Conservation (phyloP, 805 yeast genomes). For the Saccharomycopsis olivae region DNA sequence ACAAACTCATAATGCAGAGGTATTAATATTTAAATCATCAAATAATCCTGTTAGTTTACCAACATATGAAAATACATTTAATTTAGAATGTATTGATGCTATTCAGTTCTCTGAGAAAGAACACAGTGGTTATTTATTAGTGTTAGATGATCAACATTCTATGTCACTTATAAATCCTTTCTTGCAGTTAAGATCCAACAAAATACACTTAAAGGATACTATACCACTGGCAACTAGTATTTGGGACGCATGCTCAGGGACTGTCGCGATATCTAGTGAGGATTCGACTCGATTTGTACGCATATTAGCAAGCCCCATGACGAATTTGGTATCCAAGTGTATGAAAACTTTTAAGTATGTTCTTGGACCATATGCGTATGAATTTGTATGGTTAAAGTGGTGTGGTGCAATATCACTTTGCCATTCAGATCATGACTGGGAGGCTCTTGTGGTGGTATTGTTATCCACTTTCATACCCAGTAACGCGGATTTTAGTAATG, state of each 20-base stretch:
- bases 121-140: slow-evolving; percentile 36
- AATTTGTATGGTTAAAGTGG: slow-evolving; percentile 56
- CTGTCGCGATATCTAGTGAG: background rate
- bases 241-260: background rate
- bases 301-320: slow-evolving; percentile 35
- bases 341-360: slow-evolving; percentile 41
- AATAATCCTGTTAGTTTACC: slow-evolving; percentile 25
- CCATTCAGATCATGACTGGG: slow-evolving; percentile 32
- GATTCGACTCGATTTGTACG: slow-evolving; percentile 20
- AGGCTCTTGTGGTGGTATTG: slow-evolving; percentile 41
- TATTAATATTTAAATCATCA: slow-evolving; percentile 36
- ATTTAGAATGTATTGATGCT: slow-evolving; percentile 30
- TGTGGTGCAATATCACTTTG: slow-evolving; percentile 39
- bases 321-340: slow-evolving; percentile 33
- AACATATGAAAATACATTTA: slow-evolving; percentile 26
- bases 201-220: background rate
- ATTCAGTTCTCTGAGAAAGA: slow-evolving; percentile 26
- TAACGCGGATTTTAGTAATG: slow-evolving; percentile 22
- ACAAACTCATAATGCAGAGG: slow-evolving; percentile 31
- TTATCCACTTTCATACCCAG: slow-evolving; percentile 42
- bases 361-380: slow-evolving; percentile 47
- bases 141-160: slow-evolving; percentile 29
- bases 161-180: slow-evolving; percentile 44
- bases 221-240: slow-evolving; percentile 16
- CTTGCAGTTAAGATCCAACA: slow-evolving; percentile 28